Conservation (phyloP, 1,139 yeast species). For the Citeromyces hawaiiensis region DNA sequence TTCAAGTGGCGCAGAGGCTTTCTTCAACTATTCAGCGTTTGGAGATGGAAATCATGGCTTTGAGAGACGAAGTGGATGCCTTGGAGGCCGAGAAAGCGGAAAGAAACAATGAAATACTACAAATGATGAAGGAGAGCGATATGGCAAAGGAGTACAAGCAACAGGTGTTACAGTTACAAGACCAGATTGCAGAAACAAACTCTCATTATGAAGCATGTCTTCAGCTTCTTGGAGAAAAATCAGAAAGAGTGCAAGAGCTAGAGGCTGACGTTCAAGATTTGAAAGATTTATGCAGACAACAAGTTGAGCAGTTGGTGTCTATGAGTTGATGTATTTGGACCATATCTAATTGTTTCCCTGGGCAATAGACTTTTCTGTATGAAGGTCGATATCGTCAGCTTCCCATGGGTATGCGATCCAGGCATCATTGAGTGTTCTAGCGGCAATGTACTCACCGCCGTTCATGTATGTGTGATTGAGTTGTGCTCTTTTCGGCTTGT, state of each 20-base stretch:
- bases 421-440: constrained; percentile 78
- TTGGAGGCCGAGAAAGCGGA: constrained; percentile 46
- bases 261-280: constrained; percentile 81
- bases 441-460: constrained; percentile 73
- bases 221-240: constrained; percentile 76
- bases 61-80: constrained; percentile 48
- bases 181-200: constrained; percentile 23
- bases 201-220: constrained; percentile 45
- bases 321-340: not conserved
- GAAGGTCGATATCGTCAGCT: constrained; percentile 78
- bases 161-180: constrained; percentile 22
- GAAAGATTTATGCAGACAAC: constrained; percentile 68
- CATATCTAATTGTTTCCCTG: constrained; percentile 40
- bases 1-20: constrained; percentile 62
- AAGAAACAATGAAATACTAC: constrained; percentile 55
- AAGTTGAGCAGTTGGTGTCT: constrained; percentile 76
- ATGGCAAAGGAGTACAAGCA: not conserved
- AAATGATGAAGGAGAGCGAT: constrained; percentile 41
- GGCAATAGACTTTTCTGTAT: constrained; percentile 64
- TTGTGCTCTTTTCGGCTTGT: constrained; percentile 74
- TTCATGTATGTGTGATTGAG: constrained; percentile 33
- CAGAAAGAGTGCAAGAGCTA: constrained; percentile 76
- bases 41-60: constrained; percentile 61
- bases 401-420: constrained; percentile 99
- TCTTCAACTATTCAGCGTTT: constrained; percentile 64